A percentile compares a stretch with the other conserved stretches of the same genome.
Evolutionary conservation across 768 basidiomycete genomes (phyloP).

Genomic region (Rhizopogon roseolus): DNA sequence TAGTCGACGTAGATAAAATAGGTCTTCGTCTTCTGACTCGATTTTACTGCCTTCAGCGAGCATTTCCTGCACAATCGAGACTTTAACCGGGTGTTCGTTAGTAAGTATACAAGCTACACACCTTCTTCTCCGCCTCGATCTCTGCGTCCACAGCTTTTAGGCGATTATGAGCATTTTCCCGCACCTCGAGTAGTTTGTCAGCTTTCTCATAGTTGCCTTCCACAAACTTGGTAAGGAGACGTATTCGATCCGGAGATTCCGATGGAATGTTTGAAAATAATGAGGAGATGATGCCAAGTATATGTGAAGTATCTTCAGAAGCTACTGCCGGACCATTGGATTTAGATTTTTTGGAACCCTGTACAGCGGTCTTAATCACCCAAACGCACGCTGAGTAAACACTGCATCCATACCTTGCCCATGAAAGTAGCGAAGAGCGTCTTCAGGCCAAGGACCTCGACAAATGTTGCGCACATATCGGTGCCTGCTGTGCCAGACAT

Average conservation of each 20-base stretch:
- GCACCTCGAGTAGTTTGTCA: conserved; percentile 86
- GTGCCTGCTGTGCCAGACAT: conserved; percentile 74
- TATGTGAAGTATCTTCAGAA: conserved; percentile 82
- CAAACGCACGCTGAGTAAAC: background rate
- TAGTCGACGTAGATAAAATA: conserved; percentile 81
- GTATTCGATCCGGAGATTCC: conserved; percentile 73
- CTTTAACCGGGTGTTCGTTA: background rate
- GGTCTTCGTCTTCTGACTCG: conserved; percentile 59
- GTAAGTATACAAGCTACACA: conserved; percentile 19
- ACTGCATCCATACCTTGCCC: conserved; percentile 64
- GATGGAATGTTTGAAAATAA: conserved; percentile 84
- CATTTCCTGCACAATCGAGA: conserved; percentile 37
- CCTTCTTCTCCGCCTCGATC: conserved; percentile 67
- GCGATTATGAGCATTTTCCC: conserved; percentile 63
- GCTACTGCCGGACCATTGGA: conserved; percentile 38
- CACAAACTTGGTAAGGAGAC: conserved; percentile 90
- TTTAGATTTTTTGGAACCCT: conserved; percentile 67
- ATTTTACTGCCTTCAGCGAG: conserved; percentile 52
- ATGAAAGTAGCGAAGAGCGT: conserved; percentile 88
- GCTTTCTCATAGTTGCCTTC: conserved; percentile 91
- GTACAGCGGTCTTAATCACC: background rate
- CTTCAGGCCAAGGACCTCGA: conserved; percentile 86
- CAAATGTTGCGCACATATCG: conserved; percentile 73
- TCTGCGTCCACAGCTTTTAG: conserved; percentile 60
- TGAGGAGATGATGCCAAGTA: conserved; percentile 84